phyloP scores from a whole-genome alignment of 2,329 filamentous ascomycete species.

The Ramularia endophylla region DNA sequence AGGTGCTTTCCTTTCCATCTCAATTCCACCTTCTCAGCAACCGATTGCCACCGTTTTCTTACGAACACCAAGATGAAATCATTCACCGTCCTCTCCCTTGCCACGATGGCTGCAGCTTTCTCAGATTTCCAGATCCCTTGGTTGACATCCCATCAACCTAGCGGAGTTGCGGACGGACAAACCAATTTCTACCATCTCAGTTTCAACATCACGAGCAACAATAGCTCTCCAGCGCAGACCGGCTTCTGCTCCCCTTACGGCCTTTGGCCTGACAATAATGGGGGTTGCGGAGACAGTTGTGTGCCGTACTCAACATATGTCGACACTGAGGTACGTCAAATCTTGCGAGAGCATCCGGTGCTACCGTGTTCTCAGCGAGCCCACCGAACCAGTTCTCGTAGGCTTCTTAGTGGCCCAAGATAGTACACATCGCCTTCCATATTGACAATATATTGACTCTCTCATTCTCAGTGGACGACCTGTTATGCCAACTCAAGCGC shows the following conservation, averaged over 20 bases:
- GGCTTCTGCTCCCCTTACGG: slow-evolving; percentile 18
- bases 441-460: no score
- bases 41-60: no score
- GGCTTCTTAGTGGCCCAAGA: no score
- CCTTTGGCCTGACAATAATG: slow-evolving; percentile 25
- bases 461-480: no score
- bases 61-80: background rate
- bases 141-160: slow-evolving; percentile 24
- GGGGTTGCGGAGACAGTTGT: slow-evolving; percentile 4
- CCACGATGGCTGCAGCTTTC: slow-evolving; percentile 2
- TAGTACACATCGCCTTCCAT: no score
- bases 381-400: no score
- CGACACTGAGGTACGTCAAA: slow-evolving; percentile 8
- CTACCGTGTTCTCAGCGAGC: no score
- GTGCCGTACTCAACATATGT: slow-evolving; percentile 14
- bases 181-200: slow-evolving; percentile 24
- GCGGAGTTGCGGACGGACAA: slow-evolving; percentile 19
- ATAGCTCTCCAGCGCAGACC: slow-evolving; percentile 7
- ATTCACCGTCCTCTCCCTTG: background rate
- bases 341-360: no score
- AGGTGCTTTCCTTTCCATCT: no score
- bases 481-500: no score
- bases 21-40: no score
- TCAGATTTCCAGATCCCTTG: slow-evolving; percentile 7
- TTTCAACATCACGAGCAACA: slow-evolving; percentile 19